Base-by-base conservation (phyloP, 129 eudicot genomes). In the Flaveria brownii region DNA sequence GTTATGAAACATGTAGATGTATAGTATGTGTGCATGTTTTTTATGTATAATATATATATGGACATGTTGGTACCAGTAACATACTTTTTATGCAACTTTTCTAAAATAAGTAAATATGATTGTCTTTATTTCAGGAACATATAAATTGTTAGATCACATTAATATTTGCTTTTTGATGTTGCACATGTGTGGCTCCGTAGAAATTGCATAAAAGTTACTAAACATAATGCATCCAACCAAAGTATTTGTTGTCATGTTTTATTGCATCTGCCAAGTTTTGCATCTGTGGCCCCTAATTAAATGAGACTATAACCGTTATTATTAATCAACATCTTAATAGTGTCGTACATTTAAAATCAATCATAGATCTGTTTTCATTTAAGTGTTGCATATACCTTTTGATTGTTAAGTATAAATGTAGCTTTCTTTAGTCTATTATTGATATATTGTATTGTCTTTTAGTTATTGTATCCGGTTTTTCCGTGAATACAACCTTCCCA, bases 171-270 rank as follows among this genome's bases (percentile, higher is more conserved):
- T 73, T 66, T 64, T 30, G 63, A 56, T 47, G 55, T 14, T 66
- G 75, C 83, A 66, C 79, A 80, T 74, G 83, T 74, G 83, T 80
- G 83, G 74, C 47, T 80, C 75, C 79, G 83, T 80, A 67, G 56
- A 80, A 73, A 42, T 66, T 80, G 79, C 83, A 73, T 51, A 73
- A 56, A 80, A 73, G 83, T 68, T 80, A 57, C 83, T 74, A 73
- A 71, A 71, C 77, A 80, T 72, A 52, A 54, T 66, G 74, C 74
- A 65, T 55, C 79, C 18, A 73, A 73, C 73, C 75, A 73, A 80
- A 66, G 69, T 73, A 61, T 78, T 79, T 72, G 79, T 66, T 73
- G 70, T 55, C 74, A 51, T 46, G 61, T 68, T 68, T 77, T 47
- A 69, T 68, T 42, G 42, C 60, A 79, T 73, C 74, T 17, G 66